phyloP scores from a whole-genome alignment of 345 rosid genomes.

The Eucalyptus rudis region DNA sequence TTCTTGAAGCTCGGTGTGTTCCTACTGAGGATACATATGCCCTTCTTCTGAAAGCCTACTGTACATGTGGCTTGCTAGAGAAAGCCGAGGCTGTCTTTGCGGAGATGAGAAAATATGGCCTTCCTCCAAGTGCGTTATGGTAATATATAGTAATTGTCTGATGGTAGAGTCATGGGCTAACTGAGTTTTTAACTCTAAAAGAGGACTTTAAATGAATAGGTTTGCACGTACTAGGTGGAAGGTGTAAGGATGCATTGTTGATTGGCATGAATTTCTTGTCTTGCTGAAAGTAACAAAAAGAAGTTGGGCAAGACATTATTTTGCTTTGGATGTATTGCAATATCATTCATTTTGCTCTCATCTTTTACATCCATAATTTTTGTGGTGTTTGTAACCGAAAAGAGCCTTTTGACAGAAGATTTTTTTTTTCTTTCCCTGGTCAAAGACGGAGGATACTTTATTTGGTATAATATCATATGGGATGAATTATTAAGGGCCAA shows the following conservation, averaged over 20 bases:
- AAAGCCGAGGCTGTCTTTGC: constrained; percentile 71
- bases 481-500: not conserved
- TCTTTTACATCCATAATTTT: not conserved
- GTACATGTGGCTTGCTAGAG: constrained; percentile 37
- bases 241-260: not conserved
- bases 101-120: constrained; percentile 66
- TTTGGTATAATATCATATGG: not conserved
- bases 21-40: constrained; percentile 93
- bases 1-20: constrained; percentile 61
- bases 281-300: not conserved
- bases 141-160: not conserved
- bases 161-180: not conserved
- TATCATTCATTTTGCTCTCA: too few relatives aligned
- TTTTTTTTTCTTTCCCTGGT: not conserved
- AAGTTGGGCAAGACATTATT: not conserved
- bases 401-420: not conserved
- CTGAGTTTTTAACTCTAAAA: not conserved
- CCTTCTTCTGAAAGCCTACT: constrained; percentile 71
- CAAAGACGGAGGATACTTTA: not conserved
- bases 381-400: not conserved
- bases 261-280: not conserved
- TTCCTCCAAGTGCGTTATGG: constrained; percentile 52
- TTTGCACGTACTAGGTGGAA: not conserved
- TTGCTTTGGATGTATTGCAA: too few relatives aligned
- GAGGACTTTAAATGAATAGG: not conserved